These are phyloP conservation scores for Camelina hispida DNA, from an alignment of 345 rosid genomes.

Conservation along the genomic window DNA sequence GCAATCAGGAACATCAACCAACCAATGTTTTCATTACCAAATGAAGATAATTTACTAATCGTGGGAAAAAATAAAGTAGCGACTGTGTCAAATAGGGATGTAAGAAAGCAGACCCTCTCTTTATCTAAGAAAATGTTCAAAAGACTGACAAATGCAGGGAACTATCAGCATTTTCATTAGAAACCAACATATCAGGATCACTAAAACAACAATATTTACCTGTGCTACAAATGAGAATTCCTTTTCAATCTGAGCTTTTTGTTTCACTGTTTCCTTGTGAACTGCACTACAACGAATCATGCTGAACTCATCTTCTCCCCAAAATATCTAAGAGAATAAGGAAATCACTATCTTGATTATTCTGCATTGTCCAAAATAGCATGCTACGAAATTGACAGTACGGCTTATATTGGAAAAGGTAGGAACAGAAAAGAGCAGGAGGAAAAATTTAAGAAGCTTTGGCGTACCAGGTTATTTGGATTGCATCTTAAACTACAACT, in stretches of 20 bases:
- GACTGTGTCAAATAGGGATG: neutral
- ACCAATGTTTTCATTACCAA: neutral
- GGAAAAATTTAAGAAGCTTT: conserved; percentile 3
- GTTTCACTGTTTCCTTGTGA: conserved; percentile 65
- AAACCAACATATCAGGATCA: conserved; percentile 6
- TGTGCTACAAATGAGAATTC: conserved; percentile 55
- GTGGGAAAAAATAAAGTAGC: neutral
- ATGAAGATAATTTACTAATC: neutral
- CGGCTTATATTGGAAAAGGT: neutral
- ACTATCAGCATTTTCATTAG: neutral
- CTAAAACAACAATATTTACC: conserved; percentile 47
- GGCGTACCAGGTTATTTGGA: neutral
- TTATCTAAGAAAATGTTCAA: neutral
- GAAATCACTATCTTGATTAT: neutral
- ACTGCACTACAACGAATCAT: conserved; percentile 71
- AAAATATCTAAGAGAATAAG: conserved; percentile 62
- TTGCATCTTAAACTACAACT: neutral
- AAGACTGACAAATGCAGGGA: neutral
- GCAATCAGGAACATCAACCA: neutral
- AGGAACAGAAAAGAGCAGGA: neutral
- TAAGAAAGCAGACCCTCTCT: neutral
- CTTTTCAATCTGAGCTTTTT: conserved; percentile 59
- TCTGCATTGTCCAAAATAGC: conserved; percentile 4
- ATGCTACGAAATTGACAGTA: conserved; percentile 13
- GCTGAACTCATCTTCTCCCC: conserved; percentile 70